Evolutionary conservation across 352 stramenopile species (phyloP), one percentile per base, ranked within the genome.

Genomic region (Pythium phragmiticola): DNA sequence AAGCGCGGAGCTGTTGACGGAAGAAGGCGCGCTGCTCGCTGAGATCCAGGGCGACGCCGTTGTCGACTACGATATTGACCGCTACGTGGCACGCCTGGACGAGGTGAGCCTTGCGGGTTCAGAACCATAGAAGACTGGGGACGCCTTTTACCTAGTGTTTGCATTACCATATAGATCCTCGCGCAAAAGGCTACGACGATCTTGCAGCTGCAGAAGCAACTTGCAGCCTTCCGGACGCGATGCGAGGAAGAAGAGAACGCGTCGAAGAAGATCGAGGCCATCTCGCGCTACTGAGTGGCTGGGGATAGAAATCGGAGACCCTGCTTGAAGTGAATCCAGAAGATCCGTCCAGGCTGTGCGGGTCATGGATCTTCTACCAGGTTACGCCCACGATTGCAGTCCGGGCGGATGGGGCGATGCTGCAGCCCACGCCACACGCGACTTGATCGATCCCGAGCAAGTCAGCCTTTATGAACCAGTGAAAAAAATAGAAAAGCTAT

Each of bases 1-100:
- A 75, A 98, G 97, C 63, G 97, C 97, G 0, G 93, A 99, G 70
- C 80, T 99, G 19, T 73, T 99, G 13, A 98, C 95, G 1, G 91
- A 99, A 63, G 97, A 99, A 88, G 95, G 96, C 11, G 75, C 82
- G 21, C 70, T 98, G 54, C 66, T 96, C 12, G 84, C 87, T 47
- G 76, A 89, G 17, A 91, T 96, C 58, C 87, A 94, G 70, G 89
- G 87, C 21, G 92, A 98, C 36, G 75, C 62, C 51, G 86, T 95
- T 13, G 75, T 88, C 9, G 92, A 99, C 65, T 96, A 98, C 63
- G 90, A 98, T 71, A 97, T 99, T 53, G 96, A 99, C 67, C 79
- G 88, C 36, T 99, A 98, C 74, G 88, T 96, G 19, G 73, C 67
- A 33, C 80, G 92, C 26, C 76, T 99, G 11, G 89, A 97, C 63